Evolutionary conservation across 176 grass and related monocot species (phyloP).

Genomic region (Oryza brachyantha): DNA sequence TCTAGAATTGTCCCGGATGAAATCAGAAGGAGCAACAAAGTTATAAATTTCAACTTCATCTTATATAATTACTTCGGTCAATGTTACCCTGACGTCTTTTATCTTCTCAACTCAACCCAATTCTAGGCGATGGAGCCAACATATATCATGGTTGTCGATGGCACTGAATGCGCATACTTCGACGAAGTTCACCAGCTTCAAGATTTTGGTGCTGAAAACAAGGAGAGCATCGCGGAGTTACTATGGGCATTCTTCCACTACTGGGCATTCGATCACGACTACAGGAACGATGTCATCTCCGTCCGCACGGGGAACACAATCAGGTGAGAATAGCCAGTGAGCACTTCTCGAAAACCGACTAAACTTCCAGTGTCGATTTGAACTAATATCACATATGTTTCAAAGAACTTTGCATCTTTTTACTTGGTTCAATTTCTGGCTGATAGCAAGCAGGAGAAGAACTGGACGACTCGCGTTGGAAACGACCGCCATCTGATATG

Average conservation of each 20-base stretch:
- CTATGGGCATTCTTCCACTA: constrained; percentile 70
- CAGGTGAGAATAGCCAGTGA: constrained; percentile 30
- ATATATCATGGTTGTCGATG: constrained; percentile 34
- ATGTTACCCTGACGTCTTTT: not conserved
- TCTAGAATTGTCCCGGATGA: not conserved
- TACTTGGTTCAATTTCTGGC: not conserved
- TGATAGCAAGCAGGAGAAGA: constrained; percentile 54
- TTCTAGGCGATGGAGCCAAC: constrained; percentile 56
- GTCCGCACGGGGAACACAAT: constrained; percentile 43
- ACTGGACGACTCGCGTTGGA: constrained; percentile 50
- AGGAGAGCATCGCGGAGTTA: constrained; percentile 44
- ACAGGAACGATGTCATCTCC: constrained; percentile 52
- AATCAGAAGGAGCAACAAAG: not conserved
- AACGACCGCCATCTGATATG: constrained; percentile 61
- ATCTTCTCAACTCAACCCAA: not conserved
- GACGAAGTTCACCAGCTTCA: constrained; percentile 34
- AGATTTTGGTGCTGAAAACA: constrained; percentile 41
- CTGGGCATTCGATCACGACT: constrained; percentile 61
- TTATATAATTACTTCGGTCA: not conserved
- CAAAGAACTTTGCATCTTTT: not conserved
- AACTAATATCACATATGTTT: not conserved
- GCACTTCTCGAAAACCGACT: not conserved
- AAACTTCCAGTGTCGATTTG: not conserved
- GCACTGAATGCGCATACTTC: constrained; percentile 43
- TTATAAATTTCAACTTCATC: constrained; percentile 12